Evolutionary conservation across 805 yeast species (phyloP), one percentile per base, ranked within the genome.

Genomic region (Ogataea philodendri): DNA sequence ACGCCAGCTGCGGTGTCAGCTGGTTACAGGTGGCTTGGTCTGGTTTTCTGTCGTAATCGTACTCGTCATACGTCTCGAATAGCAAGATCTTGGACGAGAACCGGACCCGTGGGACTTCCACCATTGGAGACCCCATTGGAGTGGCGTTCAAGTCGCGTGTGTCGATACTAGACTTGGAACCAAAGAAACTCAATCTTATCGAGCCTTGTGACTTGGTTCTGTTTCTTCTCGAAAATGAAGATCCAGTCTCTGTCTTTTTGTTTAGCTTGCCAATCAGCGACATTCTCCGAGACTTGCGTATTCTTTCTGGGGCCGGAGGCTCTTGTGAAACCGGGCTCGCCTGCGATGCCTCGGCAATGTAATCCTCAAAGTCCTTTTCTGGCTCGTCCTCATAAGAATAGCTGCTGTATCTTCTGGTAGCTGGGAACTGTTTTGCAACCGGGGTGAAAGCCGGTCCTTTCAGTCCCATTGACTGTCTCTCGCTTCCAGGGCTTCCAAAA

Each of bases 11-110:
- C 5, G 97, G 96, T 1, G 96, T 88, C 57, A 88, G 68, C 55
- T 82, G 87, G 60, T 89, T 87, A 63, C 97, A 90, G 2, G 97
- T 88, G 3, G 95, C 95, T 18, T 80, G 69, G 44, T 88, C 97
- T 0, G 97, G 96, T 46, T 81, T 87, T 51, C 98, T 77, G 59
- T 90, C 97, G 59, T 90, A 90, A 46, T 84, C 96, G 13, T 74
- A 79, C 22, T 80, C 79, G 40, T 81, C 74, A 59, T 83, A 87
- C 1, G 96, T 90, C 42, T 87, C 94, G 60, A 80, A 90, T 26
- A 93, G 72, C 6, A 85, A 73, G 38, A 93, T 85, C 48, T 87
- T 70, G 1, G 94, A 80, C 5, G 95, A 83, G 61, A 90, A 90
- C 31, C 76, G 63, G 54, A 52, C 65, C 41, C 30, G 38, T 4